Evolutionary conservation across 2,329 filamentous ascomycete species (phyloP), one percentile per base, ranked within the genome.

Genomic region (Chaetomium olivaceum): DNA sequence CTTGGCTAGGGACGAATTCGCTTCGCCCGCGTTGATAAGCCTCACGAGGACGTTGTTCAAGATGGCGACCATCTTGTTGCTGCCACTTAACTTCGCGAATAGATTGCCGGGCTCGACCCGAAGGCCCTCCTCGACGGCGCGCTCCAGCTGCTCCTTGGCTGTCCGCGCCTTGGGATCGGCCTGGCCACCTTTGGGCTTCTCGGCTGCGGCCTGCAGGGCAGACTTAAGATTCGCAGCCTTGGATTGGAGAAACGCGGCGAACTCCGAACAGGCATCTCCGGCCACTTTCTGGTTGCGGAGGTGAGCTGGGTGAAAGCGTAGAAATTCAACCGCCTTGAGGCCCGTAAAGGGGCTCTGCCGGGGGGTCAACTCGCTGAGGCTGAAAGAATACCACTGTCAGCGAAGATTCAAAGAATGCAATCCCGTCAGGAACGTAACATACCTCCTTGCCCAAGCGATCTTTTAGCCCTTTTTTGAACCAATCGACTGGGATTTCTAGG

Each of bases 41-140:
- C 60, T 64, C n/a, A 71, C 66, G 16, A 73, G 52, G 2, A 68
- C 46, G 59, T 71, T 71, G 54, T 65, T 65, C 21, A 72, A 52
- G 11, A 46, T 48, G 19, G 62, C 58, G 9, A 67, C 33, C 29
- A 71, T 33, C 21, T 48, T 61, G 19, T 58, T 64, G 14, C 52
- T 66, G 31, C 62, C 58, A 19, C 61, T 64, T 39, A 71, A 14
- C 16, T 61, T 63, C 43, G 63, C 52, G 23, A 73, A 55, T 6
- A 71, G 29, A n/a, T 50, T 50, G 14, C 57, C 50, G 3, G 70
- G 63, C 21, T 63, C 29, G 57, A 36, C 50, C 59, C 60, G 58
- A 64, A 72, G 63, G 1, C 66, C 70, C 19, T 65, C 62, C 19
- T 46, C 48, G 43, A 73, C 68, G 2, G 66, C 63, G 9, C 52